Evolutionary conservation across 1,139 yeast genomes (phyloP).

Genomic region (Taiozyma onychis): DNA sequence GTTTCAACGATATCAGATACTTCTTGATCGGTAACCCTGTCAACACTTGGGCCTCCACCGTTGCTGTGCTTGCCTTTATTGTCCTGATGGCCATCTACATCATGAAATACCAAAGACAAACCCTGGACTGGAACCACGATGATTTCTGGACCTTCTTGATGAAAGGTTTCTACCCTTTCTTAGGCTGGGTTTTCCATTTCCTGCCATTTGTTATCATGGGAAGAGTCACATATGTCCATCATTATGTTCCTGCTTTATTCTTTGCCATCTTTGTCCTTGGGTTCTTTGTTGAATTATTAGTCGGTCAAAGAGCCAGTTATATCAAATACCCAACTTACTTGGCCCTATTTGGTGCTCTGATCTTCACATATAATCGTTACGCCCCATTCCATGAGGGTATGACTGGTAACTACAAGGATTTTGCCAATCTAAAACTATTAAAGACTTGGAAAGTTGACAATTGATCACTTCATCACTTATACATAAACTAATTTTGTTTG

Average conservation of each 20-base stretch:
- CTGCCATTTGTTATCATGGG: constrained; percentile 75
- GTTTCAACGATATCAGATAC: constrained; percentile 40
- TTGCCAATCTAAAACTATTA: constrained; percentile 39
- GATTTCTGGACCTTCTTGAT: constrained; percentile 33
- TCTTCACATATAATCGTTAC: constrained; percentile 29
- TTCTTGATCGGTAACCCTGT: constrained; percentile 65
- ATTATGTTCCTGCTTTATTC: constrained; percentile 74
- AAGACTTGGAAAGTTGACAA: constrained; percentile 33
- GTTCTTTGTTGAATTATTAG: constrained; percentile 45
- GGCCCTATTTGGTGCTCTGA: constrained; percentile 35
- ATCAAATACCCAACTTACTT: constrained; percentile 27
- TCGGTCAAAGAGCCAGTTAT: constrained; percentile 23
- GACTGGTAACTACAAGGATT: constrained; percentile 43
- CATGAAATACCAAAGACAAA: constrained; percentile 62
- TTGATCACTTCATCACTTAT: not conserved
- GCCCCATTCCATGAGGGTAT: constrained; percentile 46
- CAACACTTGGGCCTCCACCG: constrained; percentile 54
- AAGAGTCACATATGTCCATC: constrained; percentile 79
- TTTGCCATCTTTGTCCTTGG: constrained; percentile 67
- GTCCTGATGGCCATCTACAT: constrained; percentile 35
- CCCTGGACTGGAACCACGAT: constrained; percentile 22
- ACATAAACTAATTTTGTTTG: not conserved
- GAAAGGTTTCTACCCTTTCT: constrained; percentile 57
- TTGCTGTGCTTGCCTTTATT: constrained; percentile 28
- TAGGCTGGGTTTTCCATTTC: constrained; percentile 69